Evolutionary conservation across 495 filamentous ascomycete species (phyloP).

Genomic region (Daldinia vernicosa): DNA sequence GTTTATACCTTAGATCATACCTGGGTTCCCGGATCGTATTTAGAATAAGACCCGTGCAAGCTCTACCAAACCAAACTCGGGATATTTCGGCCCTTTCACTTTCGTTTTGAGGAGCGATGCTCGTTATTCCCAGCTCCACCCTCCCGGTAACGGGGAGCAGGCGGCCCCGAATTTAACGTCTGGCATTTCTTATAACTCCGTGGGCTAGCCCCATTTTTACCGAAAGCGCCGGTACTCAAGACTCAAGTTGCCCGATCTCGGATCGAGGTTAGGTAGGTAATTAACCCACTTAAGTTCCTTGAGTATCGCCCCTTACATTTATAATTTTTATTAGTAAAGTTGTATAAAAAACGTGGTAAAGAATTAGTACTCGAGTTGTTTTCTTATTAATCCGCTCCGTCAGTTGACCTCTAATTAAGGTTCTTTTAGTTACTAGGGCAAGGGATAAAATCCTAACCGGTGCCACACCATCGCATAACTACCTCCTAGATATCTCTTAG

Average conservation of each 20-base stretch:
- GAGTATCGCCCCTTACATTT: background rate
- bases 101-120: background rate
- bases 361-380: too few species aligned
- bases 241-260: background rate
- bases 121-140: slow-evolving; percentile 12
- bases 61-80: background rate
- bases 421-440: background rate
- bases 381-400: slow-evolving; percentile 16
- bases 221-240: background rate
- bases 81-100: background rate
- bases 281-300: background rate
- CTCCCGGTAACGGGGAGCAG: slow-evolving; percentile 11
- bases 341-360: too few species aligned
- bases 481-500: too few species aligned
- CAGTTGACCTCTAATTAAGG: background rate
- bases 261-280: background rate
- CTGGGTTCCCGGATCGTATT: background rate
- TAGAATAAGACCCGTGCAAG: background rate
- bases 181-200: background rate
- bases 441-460: background rate
- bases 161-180: slow-evolving; percentile 26
- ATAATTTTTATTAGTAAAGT: background rate
- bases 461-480: too few species aligned
- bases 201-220: background rate
- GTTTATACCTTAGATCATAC: background rate